Percentiles rank a stretch among this genome's conserved stretches.
Evolutionary conservation across 768 basidiomycete species (phyloP).

Genomic region (Lactifluus subvellereus): DNA sequence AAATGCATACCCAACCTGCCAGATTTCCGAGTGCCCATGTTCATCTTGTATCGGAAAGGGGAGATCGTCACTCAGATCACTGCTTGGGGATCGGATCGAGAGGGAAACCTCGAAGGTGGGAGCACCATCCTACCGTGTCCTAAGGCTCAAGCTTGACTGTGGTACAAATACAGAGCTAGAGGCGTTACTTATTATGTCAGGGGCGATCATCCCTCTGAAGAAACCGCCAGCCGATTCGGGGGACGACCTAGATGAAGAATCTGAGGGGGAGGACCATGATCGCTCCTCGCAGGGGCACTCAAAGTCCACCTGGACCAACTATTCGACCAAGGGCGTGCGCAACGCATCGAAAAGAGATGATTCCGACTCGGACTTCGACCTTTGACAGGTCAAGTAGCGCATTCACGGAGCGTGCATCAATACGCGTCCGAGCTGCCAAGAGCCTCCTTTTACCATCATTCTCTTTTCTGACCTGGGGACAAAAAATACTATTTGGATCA

Average conservation of each 20-base stretch:
- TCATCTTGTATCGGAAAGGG: conserved; percentile 91
- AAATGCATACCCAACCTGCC: conserved; percentile 97
- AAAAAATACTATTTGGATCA: neutral
- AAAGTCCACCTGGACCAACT: conserved; percentile 51
- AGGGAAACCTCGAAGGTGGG: conserved; percentile 71
- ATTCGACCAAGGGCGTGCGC: conserved; percentile 50
- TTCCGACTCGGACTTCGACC: conserved; percentile 74
- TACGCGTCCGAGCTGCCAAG: neutral
- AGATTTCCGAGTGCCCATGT: conserved; percentile 83
- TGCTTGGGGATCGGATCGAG: conserved; percentile 76
- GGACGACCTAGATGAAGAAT: conserved; percentile 39
- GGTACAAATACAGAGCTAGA: conserved; percentile 52
- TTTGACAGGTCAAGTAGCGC: conserved; percentile 23
- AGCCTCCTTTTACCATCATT: neutral
- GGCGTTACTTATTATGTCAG: conserved; percentile 56
- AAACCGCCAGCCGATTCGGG: conserved; percentile 30
- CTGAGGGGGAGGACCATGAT: conserved; percentile 44
- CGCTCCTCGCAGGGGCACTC: conserved; percentile 53
- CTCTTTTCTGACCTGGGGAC: neutral
- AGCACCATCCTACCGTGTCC: conserved; percentile 7
- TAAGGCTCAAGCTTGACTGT: neutral
- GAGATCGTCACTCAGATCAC: conserved; percentile 82
- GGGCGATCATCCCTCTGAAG: conserved; percentile 54
- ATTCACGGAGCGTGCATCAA: neutral
- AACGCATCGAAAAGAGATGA: conserved; percentile 47